phyloP scores from a whole-genome alignment of 257 asterid genomes.

The Nicotiana knightiana region DNA sequence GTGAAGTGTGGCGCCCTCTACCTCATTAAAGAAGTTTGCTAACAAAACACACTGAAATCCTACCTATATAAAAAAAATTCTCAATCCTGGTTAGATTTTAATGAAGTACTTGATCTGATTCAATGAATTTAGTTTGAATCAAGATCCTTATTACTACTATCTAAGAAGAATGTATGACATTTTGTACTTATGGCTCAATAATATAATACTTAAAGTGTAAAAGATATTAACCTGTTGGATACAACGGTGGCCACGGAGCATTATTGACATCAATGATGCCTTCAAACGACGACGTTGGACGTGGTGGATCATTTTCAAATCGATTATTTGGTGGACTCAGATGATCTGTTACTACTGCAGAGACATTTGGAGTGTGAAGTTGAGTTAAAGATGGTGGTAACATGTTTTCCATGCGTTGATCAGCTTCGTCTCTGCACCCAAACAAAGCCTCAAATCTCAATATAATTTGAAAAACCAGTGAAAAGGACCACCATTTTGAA shows the following conservation, averaged over 20 bases:
- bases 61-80: neutral
- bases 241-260: conserved; percentile 58
- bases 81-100: no score
- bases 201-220: neutral
- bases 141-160: neutral
- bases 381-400: conserved; percentile 38
- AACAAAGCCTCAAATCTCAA: neutral
- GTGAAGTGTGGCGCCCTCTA: no score
- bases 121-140: no score
- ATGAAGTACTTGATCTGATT: neutral
- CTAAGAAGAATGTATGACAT: neutral
- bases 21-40: no score
- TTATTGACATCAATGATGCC: conserved; percentile 61
- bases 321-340: conserved; percentile 45
- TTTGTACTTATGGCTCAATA: neutral
- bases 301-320: conserved; percentile 49
- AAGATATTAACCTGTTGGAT: conserved; percentile 46
- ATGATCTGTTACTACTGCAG: conserved; percentile 22
- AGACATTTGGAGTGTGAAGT: conserved; percentile 35
- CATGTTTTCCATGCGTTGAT: conserved; percentile 42
- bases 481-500: neutral
- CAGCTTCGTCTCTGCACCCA: conserved; percentile 41
- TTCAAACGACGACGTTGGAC: conserved; percentile 33
- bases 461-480: no score
- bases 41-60: no score